Evolutionary conservation across 139 green algal species (phyloP).

Genomic region (Zygnema circumcarinatum): DNA sequence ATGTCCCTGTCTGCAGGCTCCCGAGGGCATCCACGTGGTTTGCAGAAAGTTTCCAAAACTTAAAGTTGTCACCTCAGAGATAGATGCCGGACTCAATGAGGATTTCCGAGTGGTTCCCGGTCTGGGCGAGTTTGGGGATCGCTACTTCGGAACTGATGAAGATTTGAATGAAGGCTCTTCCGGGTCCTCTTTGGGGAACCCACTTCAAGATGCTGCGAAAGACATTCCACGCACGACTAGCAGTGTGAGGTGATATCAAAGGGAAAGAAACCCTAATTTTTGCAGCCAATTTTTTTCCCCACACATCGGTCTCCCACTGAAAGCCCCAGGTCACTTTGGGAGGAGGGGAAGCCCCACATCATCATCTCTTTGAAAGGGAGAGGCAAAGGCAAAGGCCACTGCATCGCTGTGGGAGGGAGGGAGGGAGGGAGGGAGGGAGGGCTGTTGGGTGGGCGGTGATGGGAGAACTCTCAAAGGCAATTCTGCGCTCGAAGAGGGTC

Average conservation of each 20-base stretch:
- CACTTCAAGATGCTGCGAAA: not conserved
- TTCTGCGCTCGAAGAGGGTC: too few relatives aligned
- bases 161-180: not conserved
- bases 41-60: conserved; percentile 77
- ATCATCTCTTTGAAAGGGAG: too few relatives aligned
- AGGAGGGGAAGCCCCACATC: too few relatives aligned
- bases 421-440: too few relatives aligned
- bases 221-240: not conserved
- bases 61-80: conserved; percentile 93
- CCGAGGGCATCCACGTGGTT: conserved; percentile 85
- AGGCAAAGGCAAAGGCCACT: too few relatives aligned
- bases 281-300: too few relatives aligned
- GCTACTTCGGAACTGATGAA: conserved; percentile 71
- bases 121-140: conserved; percentile 78
- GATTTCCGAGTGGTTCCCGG: conserved; percentile 87
- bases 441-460: too few relatives aligned
- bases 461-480: too few relatives aligned
- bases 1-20: conserved; percentile 72
- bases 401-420: too few relatives aligned
- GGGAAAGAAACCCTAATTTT: too few relatives aligned
- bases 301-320: too few relatives aligned
- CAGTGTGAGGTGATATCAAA: not conserved
- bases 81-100: conserved; percentile 84
- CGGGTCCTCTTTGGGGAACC: not conserved
- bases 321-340: too few relatives aligned